These are phyloP conservation scores for Coniochaeta prunicola DNA, from an alignment of 2,329 filamentous ascomycete genomes.

Conservation along the genomic window DNA sequence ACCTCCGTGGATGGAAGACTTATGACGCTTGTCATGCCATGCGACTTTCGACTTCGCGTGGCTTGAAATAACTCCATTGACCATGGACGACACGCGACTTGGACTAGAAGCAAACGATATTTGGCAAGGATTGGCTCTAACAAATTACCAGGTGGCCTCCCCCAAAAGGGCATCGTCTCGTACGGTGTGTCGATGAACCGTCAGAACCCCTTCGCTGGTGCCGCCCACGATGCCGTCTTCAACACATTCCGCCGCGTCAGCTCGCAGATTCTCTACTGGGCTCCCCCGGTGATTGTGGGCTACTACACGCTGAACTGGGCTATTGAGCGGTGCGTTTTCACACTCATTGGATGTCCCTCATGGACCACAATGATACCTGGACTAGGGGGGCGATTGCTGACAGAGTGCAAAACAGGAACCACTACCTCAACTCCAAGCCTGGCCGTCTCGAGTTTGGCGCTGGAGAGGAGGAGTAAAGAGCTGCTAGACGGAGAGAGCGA, in stretches of 20 bases:
- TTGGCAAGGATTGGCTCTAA: not conserved
- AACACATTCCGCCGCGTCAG: slow-evolving; percentile 87
- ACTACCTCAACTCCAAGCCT: slow-evolving; percentile 74
- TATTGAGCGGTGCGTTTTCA: slow-evolving; percentile 64
- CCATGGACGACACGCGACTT: not conserved
- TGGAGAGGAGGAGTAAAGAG: slow-evolving; percentile 32
- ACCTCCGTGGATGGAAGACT: not conserved
- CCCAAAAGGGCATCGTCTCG: slow-evolving; percentile 56
- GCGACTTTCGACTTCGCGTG: not conserved
- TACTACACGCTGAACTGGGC: slow-evolving; percentile 91
- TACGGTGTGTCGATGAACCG: slow-evolving; percentile 83
- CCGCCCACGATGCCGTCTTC: slow-evolving; percentile 78
- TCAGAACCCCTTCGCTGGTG: slow-evolving; percentile 78
- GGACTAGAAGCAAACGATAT: not conserved
- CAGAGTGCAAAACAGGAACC: slow-evolving; percentile 48
- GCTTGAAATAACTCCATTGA: not conserved
- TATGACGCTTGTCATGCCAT: not conserved
- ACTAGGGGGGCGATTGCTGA: slow-evolving; percentile 8
- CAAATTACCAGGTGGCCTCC: slow-evolving; percentile 40
- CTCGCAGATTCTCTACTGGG: slow-evolving; percentile 82
- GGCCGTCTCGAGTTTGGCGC: slow-evolving; percentile 51
- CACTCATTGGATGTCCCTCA: not conserved
- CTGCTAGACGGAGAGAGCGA: not conserved
- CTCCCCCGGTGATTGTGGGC: slow-evolving; percentile 67
- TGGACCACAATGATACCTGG: not conserved